phyloP scores from a whole-genome alignment of 78 protist species.

The Monosiga brevicollis region DNA sequence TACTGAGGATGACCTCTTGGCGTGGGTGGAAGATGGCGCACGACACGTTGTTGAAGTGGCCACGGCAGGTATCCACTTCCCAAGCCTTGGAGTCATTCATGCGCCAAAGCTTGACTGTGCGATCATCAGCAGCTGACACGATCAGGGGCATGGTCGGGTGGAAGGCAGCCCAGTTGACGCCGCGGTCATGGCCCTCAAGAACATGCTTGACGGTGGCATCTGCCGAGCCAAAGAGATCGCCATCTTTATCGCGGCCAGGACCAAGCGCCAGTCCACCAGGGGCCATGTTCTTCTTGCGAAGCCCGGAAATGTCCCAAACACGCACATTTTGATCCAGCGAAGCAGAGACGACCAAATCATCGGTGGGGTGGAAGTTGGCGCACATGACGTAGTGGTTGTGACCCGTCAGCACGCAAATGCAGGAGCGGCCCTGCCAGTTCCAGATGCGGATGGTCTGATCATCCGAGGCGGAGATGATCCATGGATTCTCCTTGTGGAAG shows the following conservation, averaged over 20 bases:
- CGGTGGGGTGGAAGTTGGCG: conserved; percentile 93
- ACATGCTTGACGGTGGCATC: conserved; percentile 78
- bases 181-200: conserved; percentile 83
- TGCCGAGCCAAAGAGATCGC: conserved; percentile 73
- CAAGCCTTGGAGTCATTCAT: conserved; percentile 69
- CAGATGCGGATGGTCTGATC: conserved; percentile 97
- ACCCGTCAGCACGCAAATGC: conserved; percentile 90
- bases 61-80: conserved; percentile 86
- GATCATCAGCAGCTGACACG: conserved; percentile 93
- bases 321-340: conserved; percentile 96
- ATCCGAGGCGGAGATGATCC: conserved; percentile 93
- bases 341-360: conserved; percentile 88
- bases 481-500: conserved; percentile 91
- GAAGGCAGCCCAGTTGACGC: conserved; percentile 98
- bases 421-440: conserved; percentile 95
- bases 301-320: conserved; percentile 92
- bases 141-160: conserved; percentile 89
- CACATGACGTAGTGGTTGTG: conserved; percentile 99
- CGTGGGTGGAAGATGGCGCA: conserved; percentile 92
- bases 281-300: conserved; percentile 54
- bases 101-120: conserved; percentile 89
- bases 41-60: conserved; percentile 92
- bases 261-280: conserved; percentile 25
- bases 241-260: conserved; percentile 16
- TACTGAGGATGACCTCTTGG: conserved; percentile 55